These are phyloP conservation scores for Yamadazyma tumulicola DNA, from an alignment of 805 yeast genomes.

Conservation along the genomic window DNA sequence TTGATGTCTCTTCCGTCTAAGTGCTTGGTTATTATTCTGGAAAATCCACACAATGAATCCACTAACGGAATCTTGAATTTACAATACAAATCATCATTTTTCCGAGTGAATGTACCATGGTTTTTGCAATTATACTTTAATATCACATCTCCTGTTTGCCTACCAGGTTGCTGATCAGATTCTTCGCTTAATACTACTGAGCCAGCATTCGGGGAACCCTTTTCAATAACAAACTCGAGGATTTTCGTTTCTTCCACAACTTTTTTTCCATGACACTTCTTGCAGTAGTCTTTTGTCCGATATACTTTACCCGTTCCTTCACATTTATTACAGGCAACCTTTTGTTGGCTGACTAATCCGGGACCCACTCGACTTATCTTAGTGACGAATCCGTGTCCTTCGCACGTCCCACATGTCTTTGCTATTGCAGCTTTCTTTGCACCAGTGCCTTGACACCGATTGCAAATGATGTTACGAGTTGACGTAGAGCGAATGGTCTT, in stretches of 20 bases:
- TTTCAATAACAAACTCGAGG: conserved; percentile 70
- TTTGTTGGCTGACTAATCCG: conserved; percentile 66
- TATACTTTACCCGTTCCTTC: conserved; percentile 63
- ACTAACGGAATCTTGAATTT: conserved; percentile 59
- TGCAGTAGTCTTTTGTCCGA: conserved; percentile 70
- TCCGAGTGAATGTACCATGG: conserved; percentile 50
- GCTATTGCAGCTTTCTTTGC: conserved; percentile 56
- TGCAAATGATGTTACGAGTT: conserved; percentile 70
- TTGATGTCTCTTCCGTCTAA: conserved; percentile 75
- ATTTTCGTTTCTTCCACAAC: conserved; percentile 62
- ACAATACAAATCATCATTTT: conserved; percentile 63
- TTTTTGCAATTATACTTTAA: conserved; percentile 53
- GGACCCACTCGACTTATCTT: conserved; percentile 66
- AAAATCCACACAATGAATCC: conserved; percentile 85
- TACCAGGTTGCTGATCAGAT: conserved; percentile 76
- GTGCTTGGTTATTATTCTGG: conserved; percentile 60
- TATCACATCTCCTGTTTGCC: conserved; percentile 72
- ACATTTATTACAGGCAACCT: conserved; percentile 64
- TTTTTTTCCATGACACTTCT: conserved; percentile 66
- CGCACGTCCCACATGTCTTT: conserved; percentile 61
- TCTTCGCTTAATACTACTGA: conserved; percentile 58
- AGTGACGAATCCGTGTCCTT: conserved; percentile 64
- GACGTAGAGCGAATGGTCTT: conserved; percentile 71
- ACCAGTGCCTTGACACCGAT: conserved; percentile 73
- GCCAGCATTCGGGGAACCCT: conserved; percentile 67